phyloP scores from a whole-genome alignment of 208 protist species.

The Crithidia brevicula region DNA sequence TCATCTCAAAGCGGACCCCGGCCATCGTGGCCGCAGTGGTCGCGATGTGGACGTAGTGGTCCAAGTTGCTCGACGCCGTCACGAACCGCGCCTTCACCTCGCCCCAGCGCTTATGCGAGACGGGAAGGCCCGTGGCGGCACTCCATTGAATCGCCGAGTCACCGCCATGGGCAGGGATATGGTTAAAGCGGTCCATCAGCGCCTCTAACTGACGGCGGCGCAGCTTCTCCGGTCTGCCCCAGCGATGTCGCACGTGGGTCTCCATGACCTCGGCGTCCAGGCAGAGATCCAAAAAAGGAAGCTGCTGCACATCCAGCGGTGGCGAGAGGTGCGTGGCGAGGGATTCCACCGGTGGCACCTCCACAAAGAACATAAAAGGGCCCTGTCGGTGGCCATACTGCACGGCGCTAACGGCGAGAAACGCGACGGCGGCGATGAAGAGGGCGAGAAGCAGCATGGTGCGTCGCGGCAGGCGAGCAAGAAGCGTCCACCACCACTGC shows the following conservation, averaged over 20 bases:
- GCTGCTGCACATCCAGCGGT: not conserved
- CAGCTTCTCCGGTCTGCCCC: not conserved
- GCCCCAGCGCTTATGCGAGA: not conserved
- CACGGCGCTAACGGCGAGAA: not conserved
- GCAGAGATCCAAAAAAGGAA: constrained; percentile 12
- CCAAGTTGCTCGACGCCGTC: constrained; percentile 5
- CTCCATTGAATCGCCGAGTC: constrained; percentile 1
- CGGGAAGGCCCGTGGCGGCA: constrained; percentile 9
- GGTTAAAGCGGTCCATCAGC: constrained; percentile 15
- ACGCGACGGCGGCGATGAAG: not conserved
- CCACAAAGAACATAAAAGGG: not conserved
- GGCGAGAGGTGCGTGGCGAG: constrained; percentile 16
- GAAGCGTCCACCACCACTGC: not conserved
- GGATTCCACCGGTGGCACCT: not conserved
- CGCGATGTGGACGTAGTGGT: constrained; percentile 20
- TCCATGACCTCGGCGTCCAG: constrained; percentile 3
- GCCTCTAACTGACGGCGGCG: not conserved
- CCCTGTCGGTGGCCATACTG: constrained; percentile 3
- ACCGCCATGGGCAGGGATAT: constrained; percentile 18
- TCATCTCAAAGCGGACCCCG: constrained; percentile 9
- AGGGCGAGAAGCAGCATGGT: not conserved
- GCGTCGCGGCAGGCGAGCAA: not conserved
- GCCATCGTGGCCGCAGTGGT: constrained; percentile 18
- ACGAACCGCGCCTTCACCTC: constrained; percentile 12
- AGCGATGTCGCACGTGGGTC: not conserved